Evolutionary conservation across 345 rosid species (phyloP).

Genomic region (Dipteronia dyeriana): DNA sequence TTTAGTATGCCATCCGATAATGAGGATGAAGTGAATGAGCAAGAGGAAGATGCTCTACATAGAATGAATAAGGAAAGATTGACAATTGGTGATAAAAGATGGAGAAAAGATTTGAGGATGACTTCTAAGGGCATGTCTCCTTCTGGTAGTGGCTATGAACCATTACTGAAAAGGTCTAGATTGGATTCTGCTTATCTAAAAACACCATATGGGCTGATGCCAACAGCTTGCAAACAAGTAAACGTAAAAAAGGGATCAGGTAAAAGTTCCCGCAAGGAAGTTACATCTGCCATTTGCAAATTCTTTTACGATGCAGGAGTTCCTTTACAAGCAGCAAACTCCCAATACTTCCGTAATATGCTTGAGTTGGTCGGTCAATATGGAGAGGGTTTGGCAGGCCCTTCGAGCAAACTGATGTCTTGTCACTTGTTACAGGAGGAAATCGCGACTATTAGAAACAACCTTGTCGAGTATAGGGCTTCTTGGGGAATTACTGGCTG

Average conservation of each 20-base stretch:
- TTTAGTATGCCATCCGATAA: slow-evolving; percentile 33
- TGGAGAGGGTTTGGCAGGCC: slow-evolving; percentile 48
- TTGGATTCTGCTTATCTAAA: slow-evolving; percentile 44
- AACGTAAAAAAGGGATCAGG: slow-evolving; percentile 32
- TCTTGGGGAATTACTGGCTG: slow-evolving; percentile 61
- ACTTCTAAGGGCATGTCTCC: slow-evolving; percentile 19
- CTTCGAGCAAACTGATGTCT: slow-evolving; percentile 46
- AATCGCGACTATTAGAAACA: slow-evolving; percentile 38
- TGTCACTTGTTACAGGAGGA: slow-evolving; percentile 57
- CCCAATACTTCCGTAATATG: slow-evolving; percentile 60
- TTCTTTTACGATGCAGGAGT: slow-evolving; percentile 67
- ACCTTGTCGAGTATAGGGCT: slow-evolving; percentile 42
- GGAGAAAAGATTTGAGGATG: slow-evolving; percentile 26
- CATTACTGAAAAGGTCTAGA: slow-evolving; percentile 34
- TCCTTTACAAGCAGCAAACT: slow-evolving; percentile 53
- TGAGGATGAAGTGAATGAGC: slow-evolving; percentile 39
- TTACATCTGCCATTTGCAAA: slow-evolving; percentile 53
- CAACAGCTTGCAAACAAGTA: slow-evolving; percentile 28
- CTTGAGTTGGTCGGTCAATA: slow-evolving; percentile 59
- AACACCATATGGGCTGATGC: slow-evolving; percentile 25
- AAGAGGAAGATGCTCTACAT: slow-evolving; percentile 28
- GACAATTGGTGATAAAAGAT: slow-evolving; percentile 26
- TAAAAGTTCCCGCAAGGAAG: slow-evolving; percentile 50
- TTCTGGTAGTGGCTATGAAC: slow-evolving; percentile 27
- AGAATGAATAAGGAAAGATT: slow-evolving; percentile 20